A percentile compares a stretch with the other conserved stretches of the same genome.
Conservation (phyloP, 805 yeast species). For the Henningerozyma blattae region DNA sequence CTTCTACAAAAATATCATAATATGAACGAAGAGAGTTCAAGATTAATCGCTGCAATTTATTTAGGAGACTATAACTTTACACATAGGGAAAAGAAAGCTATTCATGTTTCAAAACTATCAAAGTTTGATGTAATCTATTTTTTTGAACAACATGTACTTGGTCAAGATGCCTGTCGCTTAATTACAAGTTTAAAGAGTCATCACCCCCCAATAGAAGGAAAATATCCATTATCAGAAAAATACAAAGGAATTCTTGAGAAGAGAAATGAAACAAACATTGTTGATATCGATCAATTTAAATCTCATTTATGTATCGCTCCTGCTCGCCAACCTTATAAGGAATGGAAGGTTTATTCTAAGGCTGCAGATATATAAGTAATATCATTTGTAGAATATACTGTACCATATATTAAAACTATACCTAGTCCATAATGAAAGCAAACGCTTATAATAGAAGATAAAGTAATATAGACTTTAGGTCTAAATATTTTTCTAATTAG, state of each 20-base stretch:
- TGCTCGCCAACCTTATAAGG: constrained; percentile 42
- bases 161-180: constrained; percentile 29
- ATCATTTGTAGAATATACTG: too few species aligned
- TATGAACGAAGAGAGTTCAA: constrained; percentile 58
- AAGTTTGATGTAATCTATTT: constrained; percentile 46
- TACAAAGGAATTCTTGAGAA: not conserved
- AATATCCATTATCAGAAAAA: constrained; percentile 36
- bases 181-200: constrained; percentile 54
- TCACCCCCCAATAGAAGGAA: constrained; percentile 11
- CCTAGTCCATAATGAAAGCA: too few species aligned
- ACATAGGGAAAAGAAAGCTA: constrained; percentile 44
- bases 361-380: not conserved
- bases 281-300: constrained; percentile 44
- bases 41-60: constrained; percentile 56
- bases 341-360: constrained; percentile 9
- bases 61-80: constrained; percentile 73
- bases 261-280: constrained; percentile 17
- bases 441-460: too few species aligned
- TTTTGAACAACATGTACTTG: constrained; percentile 34
- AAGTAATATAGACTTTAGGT: too few species aligned
- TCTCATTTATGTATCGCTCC: constrained; percentile 40
- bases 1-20: constrained; percentile 66
- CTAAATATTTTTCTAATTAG: too few species aligned
- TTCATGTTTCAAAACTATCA: constrained; percentile 38
- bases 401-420: too few species aligned